phyloP scores from a whole-genome alignment of 345 rosid genomes.

The Kernera saxatilis region DNA sequence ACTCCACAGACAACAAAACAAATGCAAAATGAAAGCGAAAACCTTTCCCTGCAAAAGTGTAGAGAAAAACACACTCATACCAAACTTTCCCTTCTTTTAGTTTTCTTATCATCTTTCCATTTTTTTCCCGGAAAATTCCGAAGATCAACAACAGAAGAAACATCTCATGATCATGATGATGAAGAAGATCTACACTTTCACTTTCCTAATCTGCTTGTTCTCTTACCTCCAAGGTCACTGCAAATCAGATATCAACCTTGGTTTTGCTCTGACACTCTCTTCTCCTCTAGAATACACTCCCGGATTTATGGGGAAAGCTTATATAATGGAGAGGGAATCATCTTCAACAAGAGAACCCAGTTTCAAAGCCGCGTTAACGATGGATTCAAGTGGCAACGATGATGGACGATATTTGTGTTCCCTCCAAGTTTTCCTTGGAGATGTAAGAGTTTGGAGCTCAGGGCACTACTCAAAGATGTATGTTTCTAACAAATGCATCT shows the following conservation, averaged over 20 bases:
- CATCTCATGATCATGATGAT: slow-evolving; percentile 2
- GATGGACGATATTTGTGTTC: slow-evolving; percentile 57
- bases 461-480: slow-evolving; percentile 69
- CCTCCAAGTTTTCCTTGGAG: slow-evolving; percentile 66
- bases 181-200: slow-evolving; percentile 34
- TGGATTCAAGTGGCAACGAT: slow-evolving; percentile 38
- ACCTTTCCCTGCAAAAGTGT: slow-evolving; percentile 31
- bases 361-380: slow-evolving; percentile 62
- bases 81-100: slow-evolving; percentile 15
- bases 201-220: slow-evolving; percentile 24
- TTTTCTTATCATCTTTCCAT: slow-evolving; percentile 10
- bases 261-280: slow-evolving; percentile 48
- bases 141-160: background rate
- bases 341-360: slow-evolving; percentile 30
- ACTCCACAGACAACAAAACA: slow-evolving; percentile 19
- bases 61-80: slow-evolving; percentile 24
- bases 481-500: slow-evolving; percentile 46
- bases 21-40: slow-evolving; percentile 29
- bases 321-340: slow-evolving; percentile 42
- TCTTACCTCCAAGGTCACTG: slow-evolving; percentile 22
- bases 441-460: slow-evolving; percentile 83
- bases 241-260: slow-evolving; percentile 46
- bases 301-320: slow-evolving; percentile 66
- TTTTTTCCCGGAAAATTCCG: background rate
- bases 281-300: slow-evolving; percentile 44